phyloP scores from a whole-genome alignment of 2,329 filamentous ascomycete genomes.

The Mollisiaceae sp. region DNA sequence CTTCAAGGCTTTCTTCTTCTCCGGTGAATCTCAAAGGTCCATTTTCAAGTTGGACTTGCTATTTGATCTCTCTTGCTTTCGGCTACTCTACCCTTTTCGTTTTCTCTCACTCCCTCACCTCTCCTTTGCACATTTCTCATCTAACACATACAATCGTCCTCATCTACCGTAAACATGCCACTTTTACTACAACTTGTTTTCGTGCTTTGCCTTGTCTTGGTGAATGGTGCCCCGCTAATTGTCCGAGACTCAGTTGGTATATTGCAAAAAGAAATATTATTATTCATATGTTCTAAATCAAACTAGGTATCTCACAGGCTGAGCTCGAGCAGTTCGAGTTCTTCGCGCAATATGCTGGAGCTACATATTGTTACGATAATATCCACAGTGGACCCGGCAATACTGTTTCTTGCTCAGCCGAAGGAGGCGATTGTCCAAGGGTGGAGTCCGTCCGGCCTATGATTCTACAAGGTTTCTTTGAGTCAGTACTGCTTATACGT shows the following conservation, averaged over 20 bases:
- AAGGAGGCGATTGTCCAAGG: conserved; percentile 31
- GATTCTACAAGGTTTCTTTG: no score
- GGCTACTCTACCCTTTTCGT: background rate
- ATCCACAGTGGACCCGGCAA: conserved; percentile 25
- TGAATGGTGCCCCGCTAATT: background rate
- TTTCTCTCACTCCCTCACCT: background rate
- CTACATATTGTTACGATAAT: conserved; percentile 36
- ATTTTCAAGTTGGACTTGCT: background rate
- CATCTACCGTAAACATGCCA: background rate
- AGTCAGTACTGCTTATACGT: conserved; percentile 11
- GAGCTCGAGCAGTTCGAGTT: conserved; percentile 11
- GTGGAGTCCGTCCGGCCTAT: conserved; percentile 37
- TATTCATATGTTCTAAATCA: background rate
- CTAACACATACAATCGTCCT: background rate
- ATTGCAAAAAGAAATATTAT: background rate
- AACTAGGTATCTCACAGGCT: background rate
- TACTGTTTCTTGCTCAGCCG: conserved; percentile 29
- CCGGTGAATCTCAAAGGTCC: background rate
- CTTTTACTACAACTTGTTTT: background rate
- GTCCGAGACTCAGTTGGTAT: background rate
- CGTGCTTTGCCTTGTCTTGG: background rate
- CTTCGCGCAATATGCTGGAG: conserved; percentile 36
- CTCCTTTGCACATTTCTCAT: background rate
- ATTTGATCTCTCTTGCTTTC: background rate
- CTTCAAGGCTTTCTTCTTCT: background rate